Base-by-base conservation (phyloP, 208 protist genomes). In the Trypanosoma platydactyli region DNA sequence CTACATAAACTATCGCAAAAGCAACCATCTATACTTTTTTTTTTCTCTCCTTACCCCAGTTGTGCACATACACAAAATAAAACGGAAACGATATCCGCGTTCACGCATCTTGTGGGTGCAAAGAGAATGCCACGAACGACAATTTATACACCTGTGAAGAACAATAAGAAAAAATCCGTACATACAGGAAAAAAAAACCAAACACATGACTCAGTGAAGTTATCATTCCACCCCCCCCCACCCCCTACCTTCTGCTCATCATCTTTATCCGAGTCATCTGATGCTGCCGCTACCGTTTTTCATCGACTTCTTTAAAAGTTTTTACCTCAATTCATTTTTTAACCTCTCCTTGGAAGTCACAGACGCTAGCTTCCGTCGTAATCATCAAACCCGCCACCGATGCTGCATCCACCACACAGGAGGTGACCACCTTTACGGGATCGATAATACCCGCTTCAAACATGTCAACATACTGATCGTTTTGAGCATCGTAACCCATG, bases 401-500 rank as follows among this genome's bases (percentile, higher is more conserved):
- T 4, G 97, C 76, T 24, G 98, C 97, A 71, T 99, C 98, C 24
- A 98, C 73, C 3, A 99, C 86, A 46, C 98, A 98, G 9, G 97
- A 99, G 20, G 89, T 84, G 63, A 99, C 98, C 20, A 99, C 99
- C 84, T 99, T 99, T 20, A 98, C 95, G 54, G 99, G 99, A 85
- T 99, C 99, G 54, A 99, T 97, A 79, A 99, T 99, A 55, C 99
- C 99, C 11, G 88, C 86, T 57, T 98, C 75, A 73, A 99, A 94
- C 98, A 99, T 99, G 80, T 99, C 88, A 51, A 92, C 89, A 77
- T 98, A 99, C 42, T 91, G 68, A 68, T 82, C 81, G 46, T 95
- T 98, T 63, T 95, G 84, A 22, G 98, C 97, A 72, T 99, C 95
- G 81, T 97, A 99, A 63, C 98, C 98, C 76, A 96, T 90, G 49